phyloP scores from a whole-genome alignment of 208 protist species.

The Leishmania gerbilli region DNA sequence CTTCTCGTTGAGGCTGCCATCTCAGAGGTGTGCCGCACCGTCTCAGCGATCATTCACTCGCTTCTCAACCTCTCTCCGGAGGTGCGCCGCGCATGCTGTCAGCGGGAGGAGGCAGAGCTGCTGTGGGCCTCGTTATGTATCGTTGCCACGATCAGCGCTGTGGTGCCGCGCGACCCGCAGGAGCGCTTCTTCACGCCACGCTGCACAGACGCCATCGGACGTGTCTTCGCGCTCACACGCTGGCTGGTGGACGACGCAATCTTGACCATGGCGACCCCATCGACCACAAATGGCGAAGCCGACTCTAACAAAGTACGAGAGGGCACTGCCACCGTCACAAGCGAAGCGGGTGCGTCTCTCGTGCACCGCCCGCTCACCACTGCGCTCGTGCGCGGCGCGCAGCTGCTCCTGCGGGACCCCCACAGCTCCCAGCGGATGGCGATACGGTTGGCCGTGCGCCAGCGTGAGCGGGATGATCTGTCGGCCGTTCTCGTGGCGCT shows the following conservation, averaged over 20 bases:
- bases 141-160: slow-evolving; percentile 37
- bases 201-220: slow-evolving; percentile 21
- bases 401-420: slow-evolving; percentile 30
- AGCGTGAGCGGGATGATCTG: slow-evolving; percentile 48
- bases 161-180: slow-evolving; percentile 37
- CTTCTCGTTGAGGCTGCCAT: slow-evolving; percentile 37
- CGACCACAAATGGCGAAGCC: neutral
- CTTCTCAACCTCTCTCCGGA: slow-evolving; percentile 30
- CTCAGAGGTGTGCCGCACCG: slow-evolving; percentile 36
- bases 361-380: slow-evolving; percentile 22
- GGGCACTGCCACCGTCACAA: neutral
- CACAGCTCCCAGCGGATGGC: slow-evolving; percentile 36
- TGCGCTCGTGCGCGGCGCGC: slow-evolving; percentile 29
- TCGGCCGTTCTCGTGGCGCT: slow-evolving; percentile 35
- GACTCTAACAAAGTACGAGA: neutral
- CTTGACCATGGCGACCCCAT: neutral
- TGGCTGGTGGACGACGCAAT: slow-evolving; percentile 13
- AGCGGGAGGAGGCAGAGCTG: slow-evolving; percentile 39
- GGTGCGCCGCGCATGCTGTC: slow-evolving; percentile 26
- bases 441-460: slow-evolving; percentile 43
- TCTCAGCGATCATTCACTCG: slow-evolving; percentile 35
- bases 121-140: slow-evolving; percentile 57
- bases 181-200: slow-evolving; percentile 50
- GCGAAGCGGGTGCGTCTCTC: neutral
- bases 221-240: slow-evolving; percentile 8